Evolutionary conservation across 2,329 filamentous ascomycete species (phyloP), one percentile per base, ranked within the genome.

Genomic region (Talaromyces sp.): DNA sequence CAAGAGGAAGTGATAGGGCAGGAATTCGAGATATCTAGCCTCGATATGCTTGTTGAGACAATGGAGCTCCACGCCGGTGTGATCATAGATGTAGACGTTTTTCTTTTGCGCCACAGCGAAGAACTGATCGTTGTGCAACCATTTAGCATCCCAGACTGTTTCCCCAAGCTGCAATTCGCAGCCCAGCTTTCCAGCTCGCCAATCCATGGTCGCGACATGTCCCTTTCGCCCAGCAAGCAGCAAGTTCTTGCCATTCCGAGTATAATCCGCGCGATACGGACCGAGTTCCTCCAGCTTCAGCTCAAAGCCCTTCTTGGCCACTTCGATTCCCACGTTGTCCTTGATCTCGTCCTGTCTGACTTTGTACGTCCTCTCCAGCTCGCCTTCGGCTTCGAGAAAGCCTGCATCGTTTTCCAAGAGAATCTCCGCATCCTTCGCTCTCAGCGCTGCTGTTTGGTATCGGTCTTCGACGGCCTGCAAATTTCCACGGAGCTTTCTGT

Each of bases 101-200:
- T 94, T 95, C 82, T 96, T 97, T 78, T 99, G 94, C 52, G 95
- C 92, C 12, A 96, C 92, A 0, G 94, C 94, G 77, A 98, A 97
- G 77, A 87, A 79, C 73, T 96, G 92, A 75, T 95, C 93, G 74
- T 96, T 96, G 78, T 97, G 92, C 69, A 98, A 82, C 90, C 92
- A 99, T 72, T 88, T 89, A 30, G 89, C 89, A 77, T 97, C 94
- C 58, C 94, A 84, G 12, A 98, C 84, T 0, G 92, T 98, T 81
- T 99, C 95, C 57, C 88, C 87, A 65, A 99, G 82, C 73, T 99
- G 92, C 65, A 98, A 71, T 75, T 99, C 95, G 73, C 92, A 97
- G 6, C 91, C 91, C 63, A 97, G 80, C 75, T 93, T 96, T 50
- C 93, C 94, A 68, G 90, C 89, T 65, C 94, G 84, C 94, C 95